phyloP scores from a whole-genome alignment of 1,284 basidiomycete genomes.

The Naganishia cerealis region DNA sequence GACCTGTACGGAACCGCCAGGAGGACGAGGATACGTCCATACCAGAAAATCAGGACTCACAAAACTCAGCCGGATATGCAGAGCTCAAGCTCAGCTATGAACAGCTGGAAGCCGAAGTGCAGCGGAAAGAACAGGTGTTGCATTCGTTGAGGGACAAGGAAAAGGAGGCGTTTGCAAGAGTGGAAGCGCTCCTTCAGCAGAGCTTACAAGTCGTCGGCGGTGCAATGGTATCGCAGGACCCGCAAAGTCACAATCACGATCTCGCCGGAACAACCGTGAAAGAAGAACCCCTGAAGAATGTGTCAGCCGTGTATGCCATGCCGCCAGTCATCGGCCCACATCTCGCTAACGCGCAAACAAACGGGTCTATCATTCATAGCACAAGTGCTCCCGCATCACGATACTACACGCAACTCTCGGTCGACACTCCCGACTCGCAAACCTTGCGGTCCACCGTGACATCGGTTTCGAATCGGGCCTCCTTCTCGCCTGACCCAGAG shows the following conservation, averaged over 20 bases:
- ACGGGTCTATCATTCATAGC: not conserved
- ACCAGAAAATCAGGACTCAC: not conserved
- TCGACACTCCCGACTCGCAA: not conserved
- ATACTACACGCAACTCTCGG: not conserved
- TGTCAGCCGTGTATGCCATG: not conserved
- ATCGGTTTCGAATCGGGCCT: not conserved
- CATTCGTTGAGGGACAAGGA: slow-evolving; percentile 20
- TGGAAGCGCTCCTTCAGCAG: slow-evolving; percentile 11
- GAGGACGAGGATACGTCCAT: not conserved
- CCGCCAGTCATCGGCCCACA: not conserved
- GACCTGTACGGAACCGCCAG: not conserved
- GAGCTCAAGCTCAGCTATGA: slow-evolving; percentile 12
- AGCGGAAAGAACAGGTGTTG: slow-evolving; percentile 17
- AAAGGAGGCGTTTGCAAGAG: slow-evolving; percentile 11
- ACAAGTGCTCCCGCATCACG: not conserved
- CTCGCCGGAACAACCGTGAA: not conserved
- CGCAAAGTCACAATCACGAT: too few relatives aligned
- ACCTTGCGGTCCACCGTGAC: not conserved
- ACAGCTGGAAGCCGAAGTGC: slow-evolving; percentile 20
- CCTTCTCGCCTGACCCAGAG: slow-evolving; percentile 4
- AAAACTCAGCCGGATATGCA: not conserved
- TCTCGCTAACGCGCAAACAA: not conserved
- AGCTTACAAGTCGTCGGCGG: slow-evolving; percentile 6
- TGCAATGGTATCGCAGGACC: not conserved
- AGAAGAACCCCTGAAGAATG: not conserved